phyloP scores from a whole-genome alignment of 2,329 filamentous ascomycete species.

The Thielaviopsis musarum region DNA sequence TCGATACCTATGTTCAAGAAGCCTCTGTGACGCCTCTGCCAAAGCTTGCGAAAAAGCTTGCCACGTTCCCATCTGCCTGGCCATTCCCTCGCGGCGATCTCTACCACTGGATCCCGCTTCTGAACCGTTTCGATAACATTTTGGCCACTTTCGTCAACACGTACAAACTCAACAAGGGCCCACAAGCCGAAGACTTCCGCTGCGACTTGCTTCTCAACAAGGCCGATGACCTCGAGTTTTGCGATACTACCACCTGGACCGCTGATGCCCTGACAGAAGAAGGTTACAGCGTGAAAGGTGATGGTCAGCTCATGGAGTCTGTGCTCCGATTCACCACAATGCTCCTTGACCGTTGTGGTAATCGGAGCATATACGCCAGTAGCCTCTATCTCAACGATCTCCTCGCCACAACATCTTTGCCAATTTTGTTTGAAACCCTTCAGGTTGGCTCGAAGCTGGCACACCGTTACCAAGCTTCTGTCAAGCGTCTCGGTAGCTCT shows the following conservation, averaged over 20 bases:
- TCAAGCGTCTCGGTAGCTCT: slow-evolving; percentile 49
- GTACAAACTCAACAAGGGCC: slow-evolving; percentile 65
- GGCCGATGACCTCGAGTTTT: slow-evolving; percentile 32
- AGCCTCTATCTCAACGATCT: slow-evolving; percentile 79
- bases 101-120: slow-evolving; percentile 91
- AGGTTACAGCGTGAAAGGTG: slow-evolving; percentile 58
- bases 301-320: slow-evolving; percentile 61
- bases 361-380: slow-evolving; percentile 89
- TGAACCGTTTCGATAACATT: slow-evolving; percentile 86
- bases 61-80: slow-evolving; percentile 75
- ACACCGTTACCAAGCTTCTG: slow-evolving; percentile 79
- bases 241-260: slow-evolving; percentile 18
- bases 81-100: slow-evolving; percentile 89
- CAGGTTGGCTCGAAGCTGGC: slow-evolving; percentile 73
- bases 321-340: slow-evolving; percentile 75
- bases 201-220: slow-evolving; percentile 46
- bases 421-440: slow-evolving; percentile 61
- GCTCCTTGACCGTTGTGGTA: slow-evolving; percentile 86
- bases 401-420: slow-evolving; percentile 70
- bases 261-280: slow-evolving; percentile 34
- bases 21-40: slow-evolving; percentile 54
- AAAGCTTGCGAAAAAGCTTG: slow-evolving; percentile 60
- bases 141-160: slow-evolving; percentile 64
- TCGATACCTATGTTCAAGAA: slow-evolving; percentile 61
- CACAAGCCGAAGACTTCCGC: slow-evolving; percentile 62